These are phyloP conservation scores for Phaeosphaeriaceae sp. DNA, from an alignment of 2,329 filamentous ascomycete species.

Conservation along the genomic window DNA sequence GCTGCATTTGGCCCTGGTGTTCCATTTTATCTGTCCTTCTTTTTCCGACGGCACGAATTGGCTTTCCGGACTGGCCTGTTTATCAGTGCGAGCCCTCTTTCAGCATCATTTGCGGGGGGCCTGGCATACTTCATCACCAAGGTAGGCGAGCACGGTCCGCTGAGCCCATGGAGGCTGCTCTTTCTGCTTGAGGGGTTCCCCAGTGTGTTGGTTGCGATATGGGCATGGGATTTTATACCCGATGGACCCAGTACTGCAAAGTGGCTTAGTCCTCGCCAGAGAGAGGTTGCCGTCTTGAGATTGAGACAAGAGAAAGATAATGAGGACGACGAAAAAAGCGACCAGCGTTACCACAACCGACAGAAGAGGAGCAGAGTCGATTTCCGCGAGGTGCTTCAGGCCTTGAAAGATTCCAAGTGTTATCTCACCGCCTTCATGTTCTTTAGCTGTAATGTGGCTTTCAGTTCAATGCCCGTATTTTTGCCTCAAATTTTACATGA, in stretches of 20 bases:
- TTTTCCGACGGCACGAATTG: slow-evolving; percentile 72
- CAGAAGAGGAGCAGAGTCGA: slow-evolving; percentile 52
- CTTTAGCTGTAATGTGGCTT: slow-evolving; percentile 86
- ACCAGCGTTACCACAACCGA: slow-evolving; percentile 22
- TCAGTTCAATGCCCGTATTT: slow-evolving; percentile 86
- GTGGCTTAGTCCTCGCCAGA: slow-evolving; percentile 52
- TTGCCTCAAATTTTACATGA: slow-evolving; percentile 78
- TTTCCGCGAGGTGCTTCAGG: slow-evolving; percentile 63
- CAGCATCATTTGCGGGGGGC: slow-evolving; percentile 73
- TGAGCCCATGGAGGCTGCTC: slow-evolving; percentile 84
- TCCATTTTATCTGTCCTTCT: slow-evolving; percentile 69
- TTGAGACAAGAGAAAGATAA: slow-evolving; percentile 61
- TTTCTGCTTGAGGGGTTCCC: slow-evolving; percentile 88
- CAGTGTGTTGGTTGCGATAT: slow-evolving; percentile 74
- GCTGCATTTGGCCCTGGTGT: slow-evolving; percentile 69
- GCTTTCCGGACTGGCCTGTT: slow-evolving; percentile 87
- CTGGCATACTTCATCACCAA: slow-evolving; percentile 81
- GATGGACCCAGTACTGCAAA: slow-evolving; percentile 66
- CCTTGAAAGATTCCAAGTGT: slow-evolving; percentile 69
- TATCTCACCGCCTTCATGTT: slow-evolving; percentile 84
- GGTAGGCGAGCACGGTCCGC: slow-evolving; percentile 67
- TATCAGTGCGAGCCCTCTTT: slow-evolving; percentile 73
- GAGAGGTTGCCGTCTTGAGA: slow-evolving; percentile 73
- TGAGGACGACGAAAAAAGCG: slow-evolving; percentile 36
- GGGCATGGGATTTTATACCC: slow-evolving; percentile 77